Conservation (phyloP, 371 early-diverging fungal species). For the Dinochytrium kinnereticum region DNA sequence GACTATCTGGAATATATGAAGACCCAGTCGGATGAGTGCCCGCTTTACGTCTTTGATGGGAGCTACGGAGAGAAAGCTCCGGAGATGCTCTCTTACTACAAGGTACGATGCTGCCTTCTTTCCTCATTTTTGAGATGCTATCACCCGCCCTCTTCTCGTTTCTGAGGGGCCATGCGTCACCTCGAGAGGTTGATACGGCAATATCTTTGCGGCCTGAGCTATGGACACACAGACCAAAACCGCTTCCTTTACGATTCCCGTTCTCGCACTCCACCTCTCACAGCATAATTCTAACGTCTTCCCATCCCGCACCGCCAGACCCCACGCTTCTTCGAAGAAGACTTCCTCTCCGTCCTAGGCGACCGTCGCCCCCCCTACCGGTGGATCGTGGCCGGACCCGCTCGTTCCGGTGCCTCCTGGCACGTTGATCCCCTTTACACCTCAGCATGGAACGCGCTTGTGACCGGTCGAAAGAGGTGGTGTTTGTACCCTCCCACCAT, state of each 20-base stretch:
- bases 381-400: slow-evolving; percentile 42
- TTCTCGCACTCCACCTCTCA: neutral
- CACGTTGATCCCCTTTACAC: slow-evolving; percentile 40
- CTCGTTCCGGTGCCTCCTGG: slow-evolving; percentile 30
- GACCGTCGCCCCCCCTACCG: slow-evolving; percentile 31
- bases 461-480: slow-evolving; percentile 40
- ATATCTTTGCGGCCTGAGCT: too few relatives aligned
- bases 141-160: too few relatives aligned
- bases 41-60: slow-evolving; percentile 42
- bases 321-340: slow-evolving; percentile 18
- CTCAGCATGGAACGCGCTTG: slow-evolving; percentile 42
- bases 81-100: slow-evolving; percentile 25
- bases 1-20: slow-evolving; percentile 34
- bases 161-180: too few relatives aligned
- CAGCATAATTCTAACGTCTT: slow-evolving; percentile 12
- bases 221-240: too few relatives aligned
- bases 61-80: slow-evolving; percentile 32
- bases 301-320: neutral
- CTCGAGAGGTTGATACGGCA: too few relatives aligned
- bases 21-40: slow-evolving; percentile 37
- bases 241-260: too few relatives aligned
- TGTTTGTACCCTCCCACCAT: slow-evolving; percentile 36
- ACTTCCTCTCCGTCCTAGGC: slow-evolving; percentile 11
- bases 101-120: slow-evolving; percentile 2
- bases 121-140: too few relatives aligned